Evolutionary conservation across 345 rosid genomes (phyloP), one percentile per base, ranked within the genome.

Genomic region (Odontarrhena argentea): DNA sequence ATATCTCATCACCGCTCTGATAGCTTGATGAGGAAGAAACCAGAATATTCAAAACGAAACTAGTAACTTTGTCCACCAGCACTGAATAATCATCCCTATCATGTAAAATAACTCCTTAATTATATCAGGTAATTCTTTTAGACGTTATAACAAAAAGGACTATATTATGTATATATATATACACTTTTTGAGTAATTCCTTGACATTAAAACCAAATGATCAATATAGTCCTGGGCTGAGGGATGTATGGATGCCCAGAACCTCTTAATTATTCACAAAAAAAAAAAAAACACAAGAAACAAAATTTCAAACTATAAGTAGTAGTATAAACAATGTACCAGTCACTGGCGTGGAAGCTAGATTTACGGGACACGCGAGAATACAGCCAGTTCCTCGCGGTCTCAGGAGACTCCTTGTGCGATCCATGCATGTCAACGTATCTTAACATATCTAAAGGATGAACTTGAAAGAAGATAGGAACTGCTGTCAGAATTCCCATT

Each of bases 11-110:
- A 44, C 42, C 30, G 28, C 18, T 59, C 22, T 34, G 18, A 47
- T 34, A 34, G 3, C 35, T 63, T 63, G 55, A 22, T 7, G 34
- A 1, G 34, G 67, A 46, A 47, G 67, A 32, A 8, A 1, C 15
- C 25, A 47, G 11, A 3, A 10, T 46, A 18, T 47, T 11, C 0
- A 11, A 48, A 45, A 60, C 52, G n/a, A 42, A 43, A 0, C 26
- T 13, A 44, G 65, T 60, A 30, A 44, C 15, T 60, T 60, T 14
- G 30, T 4, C 41, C n/a, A 60, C 52, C 25, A 60, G 52, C 50
- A 44, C 65, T 30, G 65, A 43, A 26, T 60, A 52, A 9, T 45
- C 30, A 28, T 43, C 2, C 7, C 65, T 45, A 60, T 13, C 6
- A 45, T 44, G 6, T 41, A 7, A 41, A 58, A 43, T 28, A n/a